Evolutionary conservation across 331 rosid species (phyloP).

Genomic region (Erythrophleum ivorense): DNA sequence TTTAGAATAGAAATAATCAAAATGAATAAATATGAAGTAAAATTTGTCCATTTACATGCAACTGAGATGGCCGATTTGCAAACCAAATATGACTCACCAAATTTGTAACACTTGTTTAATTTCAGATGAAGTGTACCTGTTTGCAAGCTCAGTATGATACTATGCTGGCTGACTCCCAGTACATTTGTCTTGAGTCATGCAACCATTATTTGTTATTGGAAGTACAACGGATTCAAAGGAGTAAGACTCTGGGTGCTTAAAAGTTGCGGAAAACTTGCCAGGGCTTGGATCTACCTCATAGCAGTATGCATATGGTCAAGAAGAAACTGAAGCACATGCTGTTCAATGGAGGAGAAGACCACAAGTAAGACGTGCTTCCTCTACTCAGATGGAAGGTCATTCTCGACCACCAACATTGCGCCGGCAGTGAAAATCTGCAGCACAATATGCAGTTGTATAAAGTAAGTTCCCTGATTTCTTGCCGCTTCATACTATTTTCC

Average conservation of each 20-base stretch:
- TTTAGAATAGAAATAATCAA: background rate
- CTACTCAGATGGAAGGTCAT: background rate
- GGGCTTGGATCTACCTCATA: constrained; percentile 6
- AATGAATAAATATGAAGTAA: background rate
- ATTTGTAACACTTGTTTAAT: too few species aligned
- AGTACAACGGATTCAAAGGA: constrained; percentile 13
- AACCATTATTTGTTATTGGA: background rate
- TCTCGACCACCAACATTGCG: constrained; percentile 27
- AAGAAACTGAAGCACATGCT: constrained; percentile 29
- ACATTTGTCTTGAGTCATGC: background rate
- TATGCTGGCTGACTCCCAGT: background rate
- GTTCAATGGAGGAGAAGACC: constrained; percentile 12
- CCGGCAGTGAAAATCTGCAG: constrained; percentile 44
- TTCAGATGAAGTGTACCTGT: too few species aligned
- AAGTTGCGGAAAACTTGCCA: background rate
- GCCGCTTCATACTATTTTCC: background rate
- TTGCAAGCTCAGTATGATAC: background rate
- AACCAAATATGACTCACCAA: too few species aligned
- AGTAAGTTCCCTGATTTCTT: constrained; percentile 31
- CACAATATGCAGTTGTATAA: constrained; percentile 21
- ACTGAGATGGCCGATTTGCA: too few species aligned
- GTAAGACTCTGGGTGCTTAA: background rate
- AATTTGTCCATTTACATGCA: constrained; percentile 21
- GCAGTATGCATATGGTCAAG: constrained; percentile 1
- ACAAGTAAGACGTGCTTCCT: constrained; percentile 35